These are phyloP conservation scores for Fraxinus nigra DNA, from an alignment of 305 asterid species.

Conservation along the genomic window DNA sequence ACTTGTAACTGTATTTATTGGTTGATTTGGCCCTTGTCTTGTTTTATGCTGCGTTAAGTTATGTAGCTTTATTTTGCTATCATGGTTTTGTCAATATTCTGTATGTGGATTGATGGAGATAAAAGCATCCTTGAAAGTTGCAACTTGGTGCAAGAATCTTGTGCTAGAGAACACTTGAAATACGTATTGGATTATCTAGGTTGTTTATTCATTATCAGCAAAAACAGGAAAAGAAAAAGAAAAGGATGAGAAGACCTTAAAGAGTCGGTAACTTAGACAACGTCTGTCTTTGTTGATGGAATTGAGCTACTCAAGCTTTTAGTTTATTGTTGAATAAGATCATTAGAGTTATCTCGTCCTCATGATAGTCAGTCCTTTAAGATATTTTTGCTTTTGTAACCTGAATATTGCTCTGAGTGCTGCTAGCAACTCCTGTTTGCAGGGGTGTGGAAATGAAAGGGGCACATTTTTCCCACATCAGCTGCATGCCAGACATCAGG, in stretches of 20 bases:
- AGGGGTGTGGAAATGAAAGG: slow-evolving; percentile 45
- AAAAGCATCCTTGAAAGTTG: not conserved
- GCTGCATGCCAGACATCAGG: slow-evolving; percentile 32
- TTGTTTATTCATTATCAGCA: not conserved
- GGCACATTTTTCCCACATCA: slow-evolving; percentile 35
- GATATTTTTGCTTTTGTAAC: not conserved
- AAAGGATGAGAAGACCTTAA: not conserved
- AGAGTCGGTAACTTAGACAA: not conserved
- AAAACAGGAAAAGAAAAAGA: not conserved
- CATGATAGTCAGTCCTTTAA: not conserved
- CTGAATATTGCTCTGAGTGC: slow-evolving; percentile 5
- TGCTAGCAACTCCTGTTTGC: slow-evolving; percentile 19
- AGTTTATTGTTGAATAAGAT: not conserved
- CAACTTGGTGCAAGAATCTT: not conserved
- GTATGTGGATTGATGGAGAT: not conserved
- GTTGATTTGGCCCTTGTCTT: not conserved
- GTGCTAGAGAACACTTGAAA: not conserved
- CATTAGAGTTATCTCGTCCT: not conserved
- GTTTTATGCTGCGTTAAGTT: not conserved
- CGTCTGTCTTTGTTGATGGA: not conserved
- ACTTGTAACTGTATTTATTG: not conserved
- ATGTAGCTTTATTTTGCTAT: not conserved
- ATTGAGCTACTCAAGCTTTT: not conserved
- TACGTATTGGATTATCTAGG: not conserved
- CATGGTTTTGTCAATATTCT: not conserved